Conservation (phyloP, 345 rosid genomes). For the Acer negundo region DNA sequence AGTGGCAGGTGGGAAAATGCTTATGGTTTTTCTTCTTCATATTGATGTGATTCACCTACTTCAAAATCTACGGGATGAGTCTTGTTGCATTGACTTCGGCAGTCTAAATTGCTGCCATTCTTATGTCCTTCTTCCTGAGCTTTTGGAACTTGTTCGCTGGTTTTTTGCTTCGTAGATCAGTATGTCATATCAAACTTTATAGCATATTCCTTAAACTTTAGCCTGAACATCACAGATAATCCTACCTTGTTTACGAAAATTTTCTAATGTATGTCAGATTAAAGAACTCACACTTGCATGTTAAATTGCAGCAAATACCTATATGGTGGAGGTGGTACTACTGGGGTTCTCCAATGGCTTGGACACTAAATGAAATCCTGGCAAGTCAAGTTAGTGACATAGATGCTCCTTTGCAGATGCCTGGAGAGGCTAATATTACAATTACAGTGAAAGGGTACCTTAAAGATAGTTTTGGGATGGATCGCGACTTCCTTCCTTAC, state of each 20-base stretch:
- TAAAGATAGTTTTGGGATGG: slow-evolving; percentile 45
- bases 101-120: slow-evolving; percentile 67
- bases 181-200: too few relatives aligned
- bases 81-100: slow-evolving; percentile 70
- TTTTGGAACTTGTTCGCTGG: slow-evolving; percentile 92
- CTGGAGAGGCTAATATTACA: slow-evolving; percentile 27
- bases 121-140: slow-evolving; percentile 77
- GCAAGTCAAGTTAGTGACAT: slow-evolving; percentile 73
- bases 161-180: slow-evolving; percentile 59
- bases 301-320: slow-evolving; percentile 57
- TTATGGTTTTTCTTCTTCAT: slow-evolving; percentile 69
- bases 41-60: slow-evolving; percentile 58
- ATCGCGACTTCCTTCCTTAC: slow-evolving; percentile 58
- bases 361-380: slow-evolving; percentile 82
- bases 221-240: too few relatives aligned
- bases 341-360: slow-evolving; percentile 74
- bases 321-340: slow-evolving; percentile 98
- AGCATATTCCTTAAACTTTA: too few relatives aligned
- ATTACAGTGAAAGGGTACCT: slow-evolving; percentile 45
- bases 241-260: too few relatives aligned
- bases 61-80: slow-evolving; percentile 86
- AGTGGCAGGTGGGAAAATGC: slow-evolving; percentile 55
- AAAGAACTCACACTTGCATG: background rate
- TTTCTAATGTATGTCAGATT: too few relatives aligned
- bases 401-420: slow-evolving; percentile 32